Conservation (phyloP, 2,329 filamentous ascomycete genomes). For the Hypoxylon sp. region DNA sequence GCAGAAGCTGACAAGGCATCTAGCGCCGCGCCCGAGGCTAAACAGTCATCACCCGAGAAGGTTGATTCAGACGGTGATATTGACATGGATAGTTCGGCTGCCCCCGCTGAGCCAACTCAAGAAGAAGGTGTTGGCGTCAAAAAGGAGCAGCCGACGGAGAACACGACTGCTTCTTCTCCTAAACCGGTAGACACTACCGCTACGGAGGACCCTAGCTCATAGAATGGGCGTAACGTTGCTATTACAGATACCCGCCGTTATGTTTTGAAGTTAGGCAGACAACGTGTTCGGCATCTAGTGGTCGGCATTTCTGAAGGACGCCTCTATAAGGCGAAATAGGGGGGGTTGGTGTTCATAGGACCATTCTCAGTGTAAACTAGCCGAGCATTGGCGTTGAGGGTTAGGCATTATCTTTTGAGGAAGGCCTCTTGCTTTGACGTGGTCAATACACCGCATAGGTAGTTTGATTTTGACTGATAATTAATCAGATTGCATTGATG, state of each 20-base stretch:
- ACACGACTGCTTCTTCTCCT: constrained; percentile 6
- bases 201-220: constrained; percentile 39
- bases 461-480: not conserved
- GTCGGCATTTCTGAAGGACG: not conserved
- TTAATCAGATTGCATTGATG: not conserved
- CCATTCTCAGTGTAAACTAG: constrained; percentile 19
- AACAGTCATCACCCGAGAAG: constrained; percentile 48
- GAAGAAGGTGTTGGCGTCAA: constrained; percentile 54
- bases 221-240: constrained; percentile 10
- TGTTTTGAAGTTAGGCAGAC: not conserved
- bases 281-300: constrained; percentile 3
- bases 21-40: constrained; percentile 47
- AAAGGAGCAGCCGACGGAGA: constrained; percentile 36
- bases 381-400: constrained; percentile 27
- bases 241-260: constrained; percentile 25
- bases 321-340: not conserved
- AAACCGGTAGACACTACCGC: constrained; percentile 28
- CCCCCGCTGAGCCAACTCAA: constrained; percentile 54
- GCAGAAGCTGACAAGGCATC: constrained; percentile 44
- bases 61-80: constrained; percentile 66
- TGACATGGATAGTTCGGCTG: constrained; percentile 62
- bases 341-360: constrained; percentile 12
- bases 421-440: constrained; percentile 1
- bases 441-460: constrained; percentile 2
- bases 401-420: constrained; percentile 2